These are phyloP conservation scores for Aspergillus chevalieri DNA, from an alignment of 2,329 filamentous ascomycete species.

Conservation along the genomic window DNA sequence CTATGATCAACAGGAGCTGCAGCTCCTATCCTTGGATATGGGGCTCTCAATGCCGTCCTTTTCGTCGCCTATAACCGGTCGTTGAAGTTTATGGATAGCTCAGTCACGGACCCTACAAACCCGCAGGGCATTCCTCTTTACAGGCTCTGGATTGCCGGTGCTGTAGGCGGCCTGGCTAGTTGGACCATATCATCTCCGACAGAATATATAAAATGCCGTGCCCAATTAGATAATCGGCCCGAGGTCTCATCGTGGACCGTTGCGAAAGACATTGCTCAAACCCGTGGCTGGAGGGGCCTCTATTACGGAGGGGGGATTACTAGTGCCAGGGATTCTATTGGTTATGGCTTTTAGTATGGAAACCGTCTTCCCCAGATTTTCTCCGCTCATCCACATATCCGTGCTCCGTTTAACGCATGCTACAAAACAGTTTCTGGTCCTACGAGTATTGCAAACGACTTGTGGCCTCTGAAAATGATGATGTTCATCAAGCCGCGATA, in stretches of 20 bases:
- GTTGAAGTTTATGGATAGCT: slow-evolving; percentile 53
- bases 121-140: slow-evolving; percentile 47
- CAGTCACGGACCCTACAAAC: slow-evolving; percentile 39
- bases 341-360: slow-evolving; percentile 85
- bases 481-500: slow-evolving; percentile 47
- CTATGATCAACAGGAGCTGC: slow-evolving; percentile 56
- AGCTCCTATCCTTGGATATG: slow-evolving; percentile 82
- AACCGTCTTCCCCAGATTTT: slow-evolving; percentile 7
- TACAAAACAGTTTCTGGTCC: slow-evolving; percentile 64
- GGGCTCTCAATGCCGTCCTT: slow-evolving; percentile 81
- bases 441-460: slow-evolving; percentile 69
- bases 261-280: slow-evolving; percentile 54
- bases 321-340: slow-evolving; percentile 74
- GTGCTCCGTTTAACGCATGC: slow-evolving; percentile 5
- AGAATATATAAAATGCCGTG: slow-evolving; percentile 83
- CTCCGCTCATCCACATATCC: slow-evolving; percentile 4
- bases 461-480: slow-evolving; percentile 44
- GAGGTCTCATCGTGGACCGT: slow-evolving; percentile 58
- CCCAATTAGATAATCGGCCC: slow-evolving; percentile 56
- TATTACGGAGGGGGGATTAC: slow-evolving; percentile 80
- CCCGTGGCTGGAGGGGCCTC: slow-evolving; percentile 60
- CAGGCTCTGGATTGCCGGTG: slow-evolving; percentile 73
- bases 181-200: slow-evolving; percentile 84
- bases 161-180: slow-evolving; percentile 72
- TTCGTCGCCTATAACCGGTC: slow-evolving; percentile 87